phyloP scores from a whole-genome alignment of 495 filamentous ascomycete species.

The Hypoxylon crocopeplum region DNA sequence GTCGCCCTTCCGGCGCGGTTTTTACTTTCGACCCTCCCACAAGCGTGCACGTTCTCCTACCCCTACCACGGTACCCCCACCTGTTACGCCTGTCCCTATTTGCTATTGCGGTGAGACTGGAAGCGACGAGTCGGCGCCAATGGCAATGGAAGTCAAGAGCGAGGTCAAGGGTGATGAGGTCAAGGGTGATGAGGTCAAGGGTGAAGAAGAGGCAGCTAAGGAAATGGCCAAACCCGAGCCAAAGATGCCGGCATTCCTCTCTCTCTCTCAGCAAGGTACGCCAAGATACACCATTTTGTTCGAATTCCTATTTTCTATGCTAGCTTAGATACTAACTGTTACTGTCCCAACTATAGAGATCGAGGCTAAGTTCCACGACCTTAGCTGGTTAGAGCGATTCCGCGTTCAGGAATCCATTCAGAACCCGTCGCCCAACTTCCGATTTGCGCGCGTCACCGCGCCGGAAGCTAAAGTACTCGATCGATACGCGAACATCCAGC shows the following conservation, averaged over 20 bases:
- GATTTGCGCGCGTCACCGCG: slow-evolving; percentile 60
- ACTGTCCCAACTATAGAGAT: slow-evolving; percentile 48
- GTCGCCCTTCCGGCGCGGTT: slow-evolving; percentile 36
- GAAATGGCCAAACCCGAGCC: slow-evolving; percentile 12
- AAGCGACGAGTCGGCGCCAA: slow-evolving; percentile 36
- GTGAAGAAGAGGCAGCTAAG: slow-evolving; percentile 4
- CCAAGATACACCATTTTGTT: not conserved
- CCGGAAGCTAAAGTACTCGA: slow-evolving; percentile 66
- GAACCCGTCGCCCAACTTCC: slow-evolving; percentile 56
- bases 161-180: not conserved
- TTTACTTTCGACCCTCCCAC: slow-evolving; percentile 31
- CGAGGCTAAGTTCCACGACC: slow-evolving; percentile 62
- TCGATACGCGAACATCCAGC: slow-evolving; percentile 84
- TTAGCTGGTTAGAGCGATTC: slow-evolving; percentile 67
- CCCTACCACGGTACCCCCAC: slow-evolving; percentile 39
- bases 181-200: not conserved
- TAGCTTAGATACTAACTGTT: slow-evolving; percentile 18
- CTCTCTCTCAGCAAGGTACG: slow-evolving; percentile 44
- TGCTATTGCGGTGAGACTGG: slow-evolving; percentile 31
- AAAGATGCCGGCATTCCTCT: slow-evolving; percentile 54
- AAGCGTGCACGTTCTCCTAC: slow-evolving; percentile 53
- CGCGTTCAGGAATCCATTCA: slow-evolving; percentile 55
- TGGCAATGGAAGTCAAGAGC: slow-evolving; percentile 33
- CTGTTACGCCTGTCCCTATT: slow-evolving; percentile 34
- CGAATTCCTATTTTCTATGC: not conserved